Evolutionary conservation across 306 rosid species (phyloP).

Genomic region (Argentina anserina): DNA sequence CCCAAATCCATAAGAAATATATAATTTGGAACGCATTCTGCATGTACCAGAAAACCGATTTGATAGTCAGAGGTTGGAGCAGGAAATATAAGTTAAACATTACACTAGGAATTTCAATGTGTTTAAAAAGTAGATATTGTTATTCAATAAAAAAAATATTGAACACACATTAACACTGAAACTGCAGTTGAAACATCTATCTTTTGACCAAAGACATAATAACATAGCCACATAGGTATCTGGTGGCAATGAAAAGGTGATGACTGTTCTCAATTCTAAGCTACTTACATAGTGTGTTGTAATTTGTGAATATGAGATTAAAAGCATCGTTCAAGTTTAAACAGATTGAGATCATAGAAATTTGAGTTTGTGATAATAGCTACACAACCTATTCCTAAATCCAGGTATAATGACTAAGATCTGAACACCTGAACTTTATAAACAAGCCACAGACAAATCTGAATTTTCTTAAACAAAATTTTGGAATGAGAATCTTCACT

Average conservation of each 20-base stretch:
- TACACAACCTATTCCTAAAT: too few relatives aligned
- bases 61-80: constrained; percentile 16
- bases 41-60: constrained; percentile 29
- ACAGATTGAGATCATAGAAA: too few relatives aligned
- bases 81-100: not conserved
- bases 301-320: not conserved
- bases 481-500: not conserved
- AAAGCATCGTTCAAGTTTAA: too few relatives aligned
- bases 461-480: not conserved
- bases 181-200: not conserved
- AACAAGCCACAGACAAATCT: not conserved
- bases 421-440: not conserved
- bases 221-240: not conserved
- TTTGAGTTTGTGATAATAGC: too few relatives aligned
- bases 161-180: constrained; percentile 10
- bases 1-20: constrained; percentile 82
- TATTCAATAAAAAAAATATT: too few relatives aligned
- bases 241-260: not conserved
- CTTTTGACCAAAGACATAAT: not conserved
- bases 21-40: constrained; percentile 92
- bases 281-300: not conserved
- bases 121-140: not conserved
- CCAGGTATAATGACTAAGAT: not conserved
- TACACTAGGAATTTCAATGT: not conserved
- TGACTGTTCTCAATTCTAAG: not conserved